Base-by-base conservation (phyloP, 768 basidiomycete species). In the Suillus subluteus region DNA sequence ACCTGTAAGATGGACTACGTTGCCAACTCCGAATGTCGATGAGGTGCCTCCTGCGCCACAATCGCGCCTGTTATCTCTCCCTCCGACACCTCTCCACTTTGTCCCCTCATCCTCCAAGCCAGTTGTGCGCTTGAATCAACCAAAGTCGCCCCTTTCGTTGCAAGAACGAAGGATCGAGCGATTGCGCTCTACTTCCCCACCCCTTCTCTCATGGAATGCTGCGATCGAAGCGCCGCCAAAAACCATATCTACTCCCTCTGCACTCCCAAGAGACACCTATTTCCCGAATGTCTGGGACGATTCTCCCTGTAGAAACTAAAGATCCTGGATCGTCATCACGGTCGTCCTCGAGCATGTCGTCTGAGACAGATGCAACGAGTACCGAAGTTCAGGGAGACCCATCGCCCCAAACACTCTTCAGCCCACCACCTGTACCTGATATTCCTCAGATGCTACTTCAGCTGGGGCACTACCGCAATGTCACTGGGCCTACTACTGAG, bases 211-310 rank as follows among this genome's bases (percentile, higher is more conserved):
- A n/a, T 95, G 94, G 93, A 92, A 95, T 77, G 88, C 94, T 12
- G 87, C 90, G 21, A 67, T 89, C 21, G 90, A 93, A 68, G 91
- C 93, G 0, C 95, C 95, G 4, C 93, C 95, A 4, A 88, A 82
- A 40, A 80, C 79, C 46, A 78, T 83, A 23, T 88, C 88, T 23
- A 75, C 85, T 66, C 70, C 77, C 0, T 86, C 82, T 72, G 85
- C 83, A 70, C 93, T 91, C 70, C 90, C 91, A n/a, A 75, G 85
- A 40, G 86, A 91, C 67, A 90, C 90, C 0, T 91, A 92, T 76
- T 97, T 92, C 75, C 84, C 88, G 43, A 95, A 96, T 74, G 83
- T 88, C 37, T 98, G 96, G 97, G 96, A 98, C 73, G 81, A 86
- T 67, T 80, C 86, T 61, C 80, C 80, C 2, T 79, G 79, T 35